Evolutionary conservation across 2,329 filamentous ascomycete genomes (phyloP).

Genomic region (Pseudogymnoascus pannorum): DNA sequence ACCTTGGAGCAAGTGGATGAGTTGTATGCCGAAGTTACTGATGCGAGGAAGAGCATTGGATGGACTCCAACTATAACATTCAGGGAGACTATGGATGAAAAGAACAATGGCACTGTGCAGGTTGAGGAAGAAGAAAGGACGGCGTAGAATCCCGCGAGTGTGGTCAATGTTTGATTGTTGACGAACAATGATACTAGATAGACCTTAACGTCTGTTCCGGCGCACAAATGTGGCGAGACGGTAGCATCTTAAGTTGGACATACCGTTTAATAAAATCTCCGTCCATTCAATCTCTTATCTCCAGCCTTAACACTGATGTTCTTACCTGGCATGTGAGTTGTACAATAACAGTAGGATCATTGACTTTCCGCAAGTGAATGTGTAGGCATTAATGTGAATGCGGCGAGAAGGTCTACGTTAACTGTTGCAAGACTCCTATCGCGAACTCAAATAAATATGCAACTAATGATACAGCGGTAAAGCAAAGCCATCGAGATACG

Average conservation of each 20-base stretch:
- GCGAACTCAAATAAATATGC: no score
- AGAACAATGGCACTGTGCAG: not conserved
- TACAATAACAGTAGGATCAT: not conserved
- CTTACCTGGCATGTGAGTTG: not conserved
- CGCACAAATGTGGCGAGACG: not conserved
- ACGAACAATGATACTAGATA: not conserved
- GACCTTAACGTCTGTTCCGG: not conserved
- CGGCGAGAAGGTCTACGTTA: not conserved
- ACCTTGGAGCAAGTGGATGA: no score
- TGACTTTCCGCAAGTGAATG: not conserved
- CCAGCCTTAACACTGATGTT: not conserved
- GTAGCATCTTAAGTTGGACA: not conserved
- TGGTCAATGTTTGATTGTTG: not conserved
- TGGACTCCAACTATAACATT: slow-evolving; percentile 39
- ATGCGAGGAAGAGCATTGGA: slow-evolving; percentile 61
- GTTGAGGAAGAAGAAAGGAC: not conserved
- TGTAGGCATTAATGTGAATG: not conserved
- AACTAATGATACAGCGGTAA: no score
- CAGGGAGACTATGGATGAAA: slow-evolving; percentile 13
- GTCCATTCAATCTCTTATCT: not conserved
- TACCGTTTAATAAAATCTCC: not conserved
- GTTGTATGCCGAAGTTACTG: slow-evolving; percentile 63
- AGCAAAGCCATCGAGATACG: no score
- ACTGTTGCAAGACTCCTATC: not conserved
- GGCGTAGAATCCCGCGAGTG: not conserved